Percentiles rank a stretch among this genome's conserved stretches.
phyloP scores from a whole-genome alignment of 1,284 basidiomycete species.

The Irpex rosettiformis region DNA sequence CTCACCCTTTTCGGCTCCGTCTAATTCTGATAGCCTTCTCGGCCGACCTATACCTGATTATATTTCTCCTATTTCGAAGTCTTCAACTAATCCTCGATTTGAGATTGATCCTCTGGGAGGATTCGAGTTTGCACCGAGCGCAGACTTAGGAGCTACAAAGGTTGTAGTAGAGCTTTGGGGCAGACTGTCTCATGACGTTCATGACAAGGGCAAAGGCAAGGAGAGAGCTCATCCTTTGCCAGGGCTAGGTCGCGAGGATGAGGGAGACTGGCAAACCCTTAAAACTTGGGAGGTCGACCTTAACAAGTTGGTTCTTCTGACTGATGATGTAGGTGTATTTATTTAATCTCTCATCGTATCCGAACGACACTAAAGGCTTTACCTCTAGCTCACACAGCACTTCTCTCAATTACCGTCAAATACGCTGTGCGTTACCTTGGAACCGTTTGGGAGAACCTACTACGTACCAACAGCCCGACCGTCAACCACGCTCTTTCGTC shows the following conservation, averaged over 20 bases:
- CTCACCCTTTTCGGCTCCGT: slow-evolving; percentile 12
- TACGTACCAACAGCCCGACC: slow-evolving; percentile 47
- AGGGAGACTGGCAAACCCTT: slow-evolving; percentile 56
- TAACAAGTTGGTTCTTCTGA: slow-evolving; percentile 54
- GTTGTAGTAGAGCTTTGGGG: slow-evolving; percentile 62
- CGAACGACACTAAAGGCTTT: background rate
- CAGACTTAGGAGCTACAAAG: slow-evolving; percentile 44
- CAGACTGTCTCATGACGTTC: slow-evolving; percentile 24
- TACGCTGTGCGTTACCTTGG: slow-evolving; percentile 63
- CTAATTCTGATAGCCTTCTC: slow-evolving; percentile 10
- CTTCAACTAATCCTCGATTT: slow-evolving; percentile 78
- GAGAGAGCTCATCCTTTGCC: slow-evolving; percentile 18
- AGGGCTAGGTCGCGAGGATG: slow-evolving; percentile 16
- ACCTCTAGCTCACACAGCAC: slow-evolving; percentile 39
- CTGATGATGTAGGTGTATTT: slow-evolving; percentile 52
- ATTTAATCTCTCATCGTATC: slow-evolving; percentile 11
- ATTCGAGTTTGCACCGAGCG: slow-evolving; percentile 43
- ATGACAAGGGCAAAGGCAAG: slow-evolving; percentile 43
- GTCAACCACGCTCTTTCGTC: slow-evolving; percentile 23
- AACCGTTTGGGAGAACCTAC: slow-evolving; percentile 53
- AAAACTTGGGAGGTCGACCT: slow-evolving; percentile 69
- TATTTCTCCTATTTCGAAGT: slow-evolving; percentile 64
- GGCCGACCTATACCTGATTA: slow-evolving; percentile 47
- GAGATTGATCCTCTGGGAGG: slow-evolving; percentile 44
- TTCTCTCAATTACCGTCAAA: slow-evolving; percentile 64